Evolutionary conservation across 441 rosid genomes (phyloP).

Genomic region (Macaranga tanarius): DNA sequence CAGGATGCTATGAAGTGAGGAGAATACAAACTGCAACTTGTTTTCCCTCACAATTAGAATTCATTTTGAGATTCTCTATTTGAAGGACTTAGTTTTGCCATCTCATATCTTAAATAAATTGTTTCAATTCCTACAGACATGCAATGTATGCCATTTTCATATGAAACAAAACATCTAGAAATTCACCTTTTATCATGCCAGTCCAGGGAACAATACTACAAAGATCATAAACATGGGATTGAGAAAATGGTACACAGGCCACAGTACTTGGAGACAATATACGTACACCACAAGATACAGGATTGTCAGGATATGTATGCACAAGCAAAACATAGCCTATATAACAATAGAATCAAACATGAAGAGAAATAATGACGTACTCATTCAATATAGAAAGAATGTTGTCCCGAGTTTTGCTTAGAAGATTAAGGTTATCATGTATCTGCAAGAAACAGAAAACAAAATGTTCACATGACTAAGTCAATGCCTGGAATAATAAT

Average conservation of each 20-base stretch:
- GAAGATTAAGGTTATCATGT: constrained; percentile 63
- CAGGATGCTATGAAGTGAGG: too few species aligned
- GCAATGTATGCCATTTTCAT: neutral
- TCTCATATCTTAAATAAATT: neutral
- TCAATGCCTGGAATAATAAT: neutral
- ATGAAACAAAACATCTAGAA: neutral
- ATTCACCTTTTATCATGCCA: neutral
- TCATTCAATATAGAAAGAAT: constrained; percentile 73
- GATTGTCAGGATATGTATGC: neutral
- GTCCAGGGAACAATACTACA: neutral
- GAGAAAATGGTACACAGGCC: neutral
- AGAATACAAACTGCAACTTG: neutral
- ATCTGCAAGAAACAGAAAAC: constrained; percentile 45
- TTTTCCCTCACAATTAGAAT: neutral
- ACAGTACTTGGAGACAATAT: neutral
- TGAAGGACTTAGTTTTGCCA: neutral
- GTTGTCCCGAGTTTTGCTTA: constrained; percentile 71
- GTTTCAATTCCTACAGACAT: neutral
- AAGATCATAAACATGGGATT: neutral
- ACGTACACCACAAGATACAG: neutral
- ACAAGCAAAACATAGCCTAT: constrained; percentile 5
- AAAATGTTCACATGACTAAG: neutral
- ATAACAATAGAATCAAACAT: constrained; percentile 7
- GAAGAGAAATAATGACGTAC: constrained; percentile 38
- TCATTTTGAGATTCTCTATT: neutral